Evolutionary conservation across 169 alveolate species (phyloP).

Genomic region (Perkinsus marinus): DNA sequence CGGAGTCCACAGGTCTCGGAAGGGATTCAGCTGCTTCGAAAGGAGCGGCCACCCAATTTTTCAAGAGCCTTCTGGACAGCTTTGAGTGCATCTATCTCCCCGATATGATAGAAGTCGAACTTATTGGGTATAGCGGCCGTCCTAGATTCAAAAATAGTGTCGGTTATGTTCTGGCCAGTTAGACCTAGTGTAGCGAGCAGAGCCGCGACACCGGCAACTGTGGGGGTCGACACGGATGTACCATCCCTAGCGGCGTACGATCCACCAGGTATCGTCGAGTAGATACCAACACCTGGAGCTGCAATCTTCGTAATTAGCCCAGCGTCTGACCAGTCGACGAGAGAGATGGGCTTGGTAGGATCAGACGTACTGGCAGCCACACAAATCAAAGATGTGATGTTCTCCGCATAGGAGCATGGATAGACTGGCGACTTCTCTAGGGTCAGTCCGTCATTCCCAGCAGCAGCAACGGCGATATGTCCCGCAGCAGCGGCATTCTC

Average conservation of each 20-base stretch:
- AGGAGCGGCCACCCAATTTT: no score
- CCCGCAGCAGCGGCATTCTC: slow-evolving; percentile 15
- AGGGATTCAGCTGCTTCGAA: no score
- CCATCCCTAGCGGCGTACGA: slow-evolving; percentile 16
- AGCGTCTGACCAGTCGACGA: slow-evolving; percentile 14
- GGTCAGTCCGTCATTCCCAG: slow-evolving; percentile 16
- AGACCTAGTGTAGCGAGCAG: background rate
- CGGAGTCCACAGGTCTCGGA: no score
- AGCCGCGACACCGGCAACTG: slow-evolving; percentile 16
- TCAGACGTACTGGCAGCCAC: background rate
- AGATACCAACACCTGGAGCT: slow-evolving; percentile 27
- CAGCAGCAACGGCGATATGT: slow-evolving; percentile 23
- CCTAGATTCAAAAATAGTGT: background rate
- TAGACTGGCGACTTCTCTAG: slow-evolving; percentile 18
- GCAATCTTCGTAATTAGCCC: slow-evolving; percentile 21
- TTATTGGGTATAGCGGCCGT: no score
- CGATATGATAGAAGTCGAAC: no score
- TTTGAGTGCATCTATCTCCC: no score
- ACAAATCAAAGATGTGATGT: no score
- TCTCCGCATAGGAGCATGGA: slow-evolving; percentile 16
- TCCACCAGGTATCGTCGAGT: slow-evolving; percentile 18
- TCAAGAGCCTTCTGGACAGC: no score
- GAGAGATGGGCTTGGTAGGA: background rate
- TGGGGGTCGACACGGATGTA: slow-evolving; percentile 21
- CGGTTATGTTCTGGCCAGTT: background rate